Base-by-base conservation (phyloP, 2,329 filamentous ascomycete genomes). In the Chalara sp. region DNA sequence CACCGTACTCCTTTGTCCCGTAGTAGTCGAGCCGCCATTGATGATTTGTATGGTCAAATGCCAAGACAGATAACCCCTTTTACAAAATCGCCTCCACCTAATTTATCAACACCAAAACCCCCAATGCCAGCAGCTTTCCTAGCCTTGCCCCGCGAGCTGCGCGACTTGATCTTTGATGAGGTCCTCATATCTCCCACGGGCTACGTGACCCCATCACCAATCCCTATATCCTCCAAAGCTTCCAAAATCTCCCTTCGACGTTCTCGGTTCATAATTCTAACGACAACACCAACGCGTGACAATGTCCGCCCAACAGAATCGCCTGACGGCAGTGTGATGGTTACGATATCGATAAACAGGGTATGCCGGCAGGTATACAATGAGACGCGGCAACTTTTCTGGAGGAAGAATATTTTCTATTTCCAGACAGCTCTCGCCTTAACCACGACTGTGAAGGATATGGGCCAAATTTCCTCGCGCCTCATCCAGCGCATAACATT, bases 121-220 rank as follows among this genome's bases (percentile, higher is more conserved):
- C 28, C 35, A 41, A 56, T 56, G 54, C 47, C 51, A n/a, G 47
- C 39, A 11, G 6, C 30, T 13, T 50, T 57, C 51, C 47, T 57
- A 13, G 35, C 35, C n/a, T 47, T 57, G 2, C 53, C 56, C 5
- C 53, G 47, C 45, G 56, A 57, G 49, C 8, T 57, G 5, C 53
- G 56, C 13, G 49, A 57, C 31, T 43, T 52, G 30, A 57, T 57
- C 13, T 57, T 56, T 44, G 6, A 21, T 6, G 33, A 46, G 28
- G 45, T 52, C 32, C 50, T 54, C 35, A 32, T 50, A 6, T 41
- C 49, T 10, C 32, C 42, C 5, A 32, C 44, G 12, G 47, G 42
- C 11, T 42, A 49, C 6, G 43, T 52, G 5, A 45, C 46, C 10
- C 39, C 46, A 10, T 44, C 35, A 4, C 12, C 39, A 5, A 47